Percentiles rank a stretch among this genome's conserved stretches.
These are phyloP conservation scores for Pyrenophora tritici-repentis DNA, from an alignment of 2,329 filamentous ascomycete genomes.

Conservation along the genomic window DNA sequence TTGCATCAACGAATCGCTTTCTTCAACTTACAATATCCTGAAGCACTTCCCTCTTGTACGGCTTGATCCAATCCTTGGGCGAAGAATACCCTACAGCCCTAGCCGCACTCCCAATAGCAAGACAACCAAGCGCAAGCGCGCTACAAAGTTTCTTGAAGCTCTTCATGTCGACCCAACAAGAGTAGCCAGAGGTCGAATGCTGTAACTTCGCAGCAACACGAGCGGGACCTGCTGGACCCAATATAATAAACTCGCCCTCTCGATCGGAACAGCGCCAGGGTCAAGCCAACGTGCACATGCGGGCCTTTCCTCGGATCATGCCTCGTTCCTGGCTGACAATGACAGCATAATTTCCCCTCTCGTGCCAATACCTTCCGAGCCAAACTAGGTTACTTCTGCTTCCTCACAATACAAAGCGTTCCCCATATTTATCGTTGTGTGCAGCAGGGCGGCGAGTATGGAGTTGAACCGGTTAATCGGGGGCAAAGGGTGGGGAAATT, in stretches of 20 bases:
- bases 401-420: constrained; percentile 1
- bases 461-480: constrained; percentile 2
- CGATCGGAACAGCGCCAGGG: background rate
- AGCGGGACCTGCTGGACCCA: background rate
- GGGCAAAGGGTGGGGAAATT: too few relatives aligned
- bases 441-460: too few relatives aligned
- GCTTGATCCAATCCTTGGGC: constrained; percentile 55
- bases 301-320: constrained; percentile 2
- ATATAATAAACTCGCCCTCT: background rate
- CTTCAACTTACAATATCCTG: constrained; percentile 59
- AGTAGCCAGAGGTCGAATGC: constrained; percentile 1
- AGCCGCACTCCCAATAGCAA: constrained; percentile 54
- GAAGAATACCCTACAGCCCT: constrained; percentile 55
- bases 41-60: constrained; percentile 56
- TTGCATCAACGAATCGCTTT: background rate
- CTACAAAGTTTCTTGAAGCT: constrained; percentile 21
- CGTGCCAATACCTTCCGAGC: constrained; percentile 19
- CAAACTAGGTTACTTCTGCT: background rate
- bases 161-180: constrained; percentile 23
- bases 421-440: constrained; percentile 6
- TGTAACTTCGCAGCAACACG: background rate
- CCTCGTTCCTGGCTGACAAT: constrained; percentile 11
- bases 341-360: constrained; percentile 12
- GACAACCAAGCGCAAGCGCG: constrained; percentile 40
- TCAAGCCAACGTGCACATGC: background rate